Percentiles rank a stretch among this genome's conserved stretches.
Evolutionary conservation across 1,284 basidiomycete species (phyloP).

Genomic region (Sphagnurus paluster): DNA sequence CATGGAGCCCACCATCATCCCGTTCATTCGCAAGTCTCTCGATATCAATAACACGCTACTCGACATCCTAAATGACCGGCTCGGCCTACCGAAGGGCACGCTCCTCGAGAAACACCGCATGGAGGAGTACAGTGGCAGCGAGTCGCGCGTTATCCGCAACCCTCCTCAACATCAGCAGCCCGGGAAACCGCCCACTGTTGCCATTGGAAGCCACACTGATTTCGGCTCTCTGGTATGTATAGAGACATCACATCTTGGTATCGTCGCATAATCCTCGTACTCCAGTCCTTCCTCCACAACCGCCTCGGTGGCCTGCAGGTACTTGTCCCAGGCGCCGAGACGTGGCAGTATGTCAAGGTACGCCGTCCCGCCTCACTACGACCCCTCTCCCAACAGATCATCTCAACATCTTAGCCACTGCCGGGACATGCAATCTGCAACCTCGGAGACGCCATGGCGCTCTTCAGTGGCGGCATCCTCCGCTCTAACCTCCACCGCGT

Average conservation of each 20-base stretch:
- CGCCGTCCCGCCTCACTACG: not conserved
- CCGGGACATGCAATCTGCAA: slow-evolving; percentile 63
- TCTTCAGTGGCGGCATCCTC: slow-evolving; percentile 61
- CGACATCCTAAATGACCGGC: slow-evolving; percentile 53
- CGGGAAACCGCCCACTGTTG: slow-evolving; percentile 25
- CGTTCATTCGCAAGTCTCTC: slow-evolving; percentile 60
- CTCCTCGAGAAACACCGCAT: slow-evolving; percentile 47
- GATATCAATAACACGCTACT: slow-evolving; percentile 57
- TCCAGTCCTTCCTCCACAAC: slow-evolving; percentile 65
- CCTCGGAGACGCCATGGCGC: slow-evolving; percentile 55
- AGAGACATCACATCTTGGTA: slow-evolving; percentile 1
- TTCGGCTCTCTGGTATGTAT: slow-evolving; percentile 44
- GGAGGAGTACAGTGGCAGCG: slow-evolving; percentile 55
- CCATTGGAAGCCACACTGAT: slow-evolving; percentile 56
- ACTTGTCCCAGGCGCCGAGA: slow-evolving; percentile 57
- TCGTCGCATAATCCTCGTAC: too few species aligned
- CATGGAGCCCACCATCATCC: slow-evolving; percentile 49
- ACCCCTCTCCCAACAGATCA: not conserved
- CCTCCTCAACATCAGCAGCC: slow-evolving; percentile 34
- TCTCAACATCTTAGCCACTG: slow-evolving; percentile 58
- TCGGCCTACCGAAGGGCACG: slow-evolving; percentile 54
- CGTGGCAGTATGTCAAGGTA: slow-evolving; percentile 71
- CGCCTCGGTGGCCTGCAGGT: slow-evolving; percentile 74
- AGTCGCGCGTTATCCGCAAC: slow-evolving; percentile 58
- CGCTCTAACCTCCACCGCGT: slow-evolving; percentile 55